phyloP scores from a whole-genome alignment of 163 green algal genomes.

The Scenedesmus sp. region DNA sequence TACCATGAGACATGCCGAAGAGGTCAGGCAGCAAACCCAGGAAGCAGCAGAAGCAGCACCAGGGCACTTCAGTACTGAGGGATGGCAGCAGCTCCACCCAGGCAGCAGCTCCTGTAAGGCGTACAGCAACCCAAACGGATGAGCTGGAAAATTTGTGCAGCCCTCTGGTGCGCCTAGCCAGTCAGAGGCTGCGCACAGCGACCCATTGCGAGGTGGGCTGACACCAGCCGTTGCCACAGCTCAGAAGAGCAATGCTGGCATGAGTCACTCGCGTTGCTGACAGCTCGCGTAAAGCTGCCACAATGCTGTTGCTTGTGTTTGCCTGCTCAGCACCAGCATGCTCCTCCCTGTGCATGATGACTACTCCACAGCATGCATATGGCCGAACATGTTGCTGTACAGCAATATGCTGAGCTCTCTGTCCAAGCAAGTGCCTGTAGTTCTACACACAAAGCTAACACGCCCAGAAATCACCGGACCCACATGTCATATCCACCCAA shows the following conservation, averaged over 20 bases:
- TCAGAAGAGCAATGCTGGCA: not conserved
- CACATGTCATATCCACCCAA: not conserved
- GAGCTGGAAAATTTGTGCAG: not conserved
- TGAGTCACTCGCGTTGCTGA: not conserved
- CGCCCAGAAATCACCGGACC: too few relatives aligned
- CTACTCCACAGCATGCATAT: not conserved
- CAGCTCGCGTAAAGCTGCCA: not conserved
- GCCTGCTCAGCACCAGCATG: not conserved
- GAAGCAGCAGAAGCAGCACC: slow-evolving; percentile 22
- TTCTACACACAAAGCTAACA: too few relatives aligned
- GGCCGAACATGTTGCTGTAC: too few relatives aligned
- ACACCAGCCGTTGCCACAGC: not conserved
- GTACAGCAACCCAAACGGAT: not conserved
- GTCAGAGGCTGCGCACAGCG: not conserved
- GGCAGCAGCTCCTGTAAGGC: not conserved
- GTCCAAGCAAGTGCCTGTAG: too few relatives aligned
- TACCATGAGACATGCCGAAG: slow-evolving; percentile 4
- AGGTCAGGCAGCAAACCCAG: not conserved
- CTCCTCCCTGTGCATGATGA: not conserved
- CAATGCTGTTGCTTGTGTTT: too few relatives aligned
- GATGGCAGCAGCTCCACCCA: not conserved
- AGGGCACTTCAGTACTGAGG: not conserved
- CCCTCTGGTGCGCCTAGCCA: not conserved
- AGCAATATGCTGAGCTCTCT: too few relatives aligned
- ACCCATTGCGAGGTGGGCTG: not conserved